phyloP scores from a whole-genome alignment of 2,329 filamentous ascomycete genomes.

The Pyricularia sp. region DNA sequence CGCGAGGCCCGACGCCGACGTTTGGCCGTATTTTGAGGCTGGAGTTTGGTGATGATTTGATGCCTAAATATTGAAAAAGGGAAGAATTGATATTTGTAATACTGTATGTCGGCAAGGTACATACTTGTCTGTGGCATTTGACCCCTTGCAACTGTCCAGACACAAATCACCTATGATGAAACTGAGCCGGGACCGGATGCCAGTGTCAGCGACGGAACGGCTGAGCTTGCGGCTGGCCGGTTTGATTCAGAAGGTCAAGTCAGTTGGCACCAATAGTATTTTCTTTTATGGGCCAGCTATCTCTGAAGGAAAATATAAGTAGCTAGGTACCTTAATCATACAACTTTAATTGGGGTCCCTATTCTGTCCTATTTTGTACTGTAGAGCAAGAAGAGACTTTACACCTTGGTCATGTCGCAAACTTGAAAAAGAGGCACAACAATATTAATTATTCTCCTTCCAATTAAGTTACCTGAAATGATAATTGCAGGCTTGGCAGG shows the following conservation, averaged over 20 bases:
- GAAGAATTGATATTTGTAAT: neutral
- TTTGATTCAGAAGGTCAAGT: neutral
- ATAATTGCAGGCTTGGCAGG: neutral
- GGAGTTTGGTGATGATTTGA: neutral
- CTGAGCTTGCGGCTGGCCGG: neutral
- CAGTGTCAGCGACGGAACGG: neutral
- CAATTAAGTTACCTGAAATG: neutral
- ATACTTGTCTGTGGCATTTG: neutral
- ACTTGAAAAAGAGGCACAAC: neutral
- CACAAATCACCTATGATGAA: neutral
- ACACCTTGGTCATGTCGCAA: neutral
- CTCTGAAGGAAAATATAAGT: no score
- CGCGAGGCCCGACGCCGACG: slow-evolving; percentile 1
- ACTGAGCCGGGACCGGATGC: neutral
- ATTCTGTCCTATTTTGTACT: no score
- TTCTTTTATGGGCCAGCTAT: neutral
- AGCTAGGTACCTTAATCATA: no score
- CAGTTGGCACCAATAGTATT: neutral
- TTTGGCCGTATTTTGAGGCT: slow-evolving; percentile 4
- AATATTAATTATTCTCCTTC: neutral
- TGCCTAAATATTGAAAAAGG: neutral
- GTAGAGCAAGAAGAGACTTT: no score
- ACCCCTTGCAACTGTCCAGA: neutral
- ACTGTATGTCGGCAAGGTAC: neutral
- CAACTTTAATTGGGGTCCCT: no score